Percentiles rank a stretch among this genome's conserved stretches.
phyloP scores from a whole-genome alignment of 257 asterid species.

The Cynanchum wilfordii region DNA sequence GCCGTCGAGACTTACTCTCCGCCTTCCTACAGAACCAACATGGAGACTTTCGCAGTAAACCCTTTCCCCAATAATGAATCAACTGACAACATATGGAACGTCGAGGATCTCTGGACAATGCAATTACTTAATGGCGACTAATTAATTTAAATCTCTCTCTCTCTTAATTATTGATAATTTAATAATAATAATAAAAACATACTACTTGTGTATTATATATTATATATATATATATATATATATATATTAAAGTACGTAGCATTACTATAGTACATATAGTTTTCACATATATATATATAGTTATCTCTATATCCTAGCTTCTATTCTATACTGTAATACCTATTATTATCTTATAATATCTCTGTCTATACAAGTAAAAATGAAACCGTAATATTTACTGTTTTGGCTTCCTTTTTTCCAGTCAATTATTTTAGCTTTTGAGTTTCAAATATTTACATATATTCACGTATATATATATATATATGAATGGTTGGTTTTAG shows the following conservation, averaged over 20 bases:
- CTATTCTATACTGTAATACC: not conserved
- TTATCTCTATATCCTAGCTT: not conserved
- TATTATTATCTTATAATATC: not conserved
- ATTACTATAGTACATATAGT: not conserved
- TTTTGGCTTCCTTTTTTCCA: not conserved
- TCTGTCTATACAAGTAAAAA: not conserved
- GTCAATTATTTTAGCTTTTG: too few relatives aligned
- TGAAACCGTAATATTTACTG: not conserved
- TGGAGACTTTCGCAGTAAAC: constrained; percentile 37
- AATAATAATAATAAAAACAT: not conserved
- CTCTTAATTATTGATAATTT: not conserved
- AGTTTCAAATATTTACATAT: too few relatives aligned
- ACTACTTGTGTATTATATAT: not conserved
- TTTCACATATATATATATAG: not conserved
- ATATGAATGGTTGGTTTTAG: too few relatives aligned
- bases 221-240: not conserved
- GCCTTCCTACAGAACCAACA: constrained; percentile 35
- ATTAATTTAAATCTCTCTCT: not conserved
- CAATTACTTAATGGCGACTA: constrained; percentile 65
- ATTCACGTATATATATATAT: too few relatives aligned
- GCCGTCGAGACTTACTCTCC: constrained; percentile 66
- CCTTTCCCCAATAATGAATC: constrained; percentile 49
- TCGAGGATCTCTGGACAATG: constrained; percentile 92
- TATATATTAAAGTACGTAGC: too few relatives aligned
- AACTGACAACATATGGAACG: constrained; percentile 65